Evolutionary conservation across 2,329 filamentous ascomycete species (phyloP).

Genomic region (Graphilbum fragrans): DNA sequence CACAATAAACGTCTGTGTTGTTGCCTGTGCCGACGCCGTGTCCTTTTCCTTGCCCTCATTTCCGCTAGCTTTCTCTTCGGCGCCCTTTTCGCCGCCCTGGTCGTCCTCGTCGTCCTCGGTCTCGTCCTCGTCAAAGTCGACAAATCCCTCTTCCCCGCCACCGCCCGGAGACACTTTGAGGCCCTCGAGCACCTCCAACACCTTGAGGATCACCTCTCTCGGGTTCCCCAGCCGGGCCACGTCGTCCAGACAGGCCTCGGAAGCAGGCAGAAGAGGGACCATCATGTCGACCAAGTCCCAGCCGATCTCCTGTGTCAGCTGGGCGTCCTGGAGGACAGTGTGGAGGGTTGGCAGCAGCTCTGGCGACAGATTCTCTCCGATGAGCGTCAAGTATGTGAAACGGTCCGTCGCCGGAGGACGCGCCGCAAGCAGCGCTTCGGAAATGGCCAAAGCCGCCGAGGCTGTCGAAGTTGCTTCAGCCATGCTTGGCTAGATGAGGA

Average conservation of each 20-base stretch:
- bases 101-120: slow-evolving; percentile 20
- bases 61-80: slow-evolving; percentile 11
- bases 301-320: slow-evolving; percentile 64
- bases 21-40: slow-evolving; percentile 8
- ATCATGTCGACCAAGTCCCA: slow-evolving; percentile 76
- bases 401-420: slow-evolving; percentile 46
- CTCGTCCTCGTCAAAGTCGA: slow-evolving; percentile 21
- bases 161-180: slow-evolving; percentile 26
- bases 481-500: neutral
- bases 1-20: slow-evolving; percentile 6
- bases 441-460: slow-evolving; percentile 20
- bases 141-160: slow-evolving; percentile 3
- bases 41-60: slow-evolving; percentile 7
- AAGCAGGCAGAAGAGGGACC: slow-evolving; percentile 52
- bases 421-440: slow-evolving; percentile 34
- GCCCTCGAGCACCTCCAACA: slow-evolving; percentile 58
- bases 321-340: slow-evolving; percentile 44
- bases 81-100: slow-evolving; percentile 18
- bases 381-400: slow-evolving; percentile 66
- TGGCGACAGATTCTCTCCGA: slow-evolving; percentile 59
- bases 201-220: slow-evolving; percentile 69
- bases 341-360: slow-evolving; percentile 57
- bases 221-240: slow-evolving; percentile 70
- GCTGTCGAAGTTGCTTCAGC: neutral
- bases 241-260: slow-evolving; percentile 59